These are phyloP conservation scores for Striga asiatica DNA, from an alignment of 257 asterid species.

Conservation along the genomic window DNA sequence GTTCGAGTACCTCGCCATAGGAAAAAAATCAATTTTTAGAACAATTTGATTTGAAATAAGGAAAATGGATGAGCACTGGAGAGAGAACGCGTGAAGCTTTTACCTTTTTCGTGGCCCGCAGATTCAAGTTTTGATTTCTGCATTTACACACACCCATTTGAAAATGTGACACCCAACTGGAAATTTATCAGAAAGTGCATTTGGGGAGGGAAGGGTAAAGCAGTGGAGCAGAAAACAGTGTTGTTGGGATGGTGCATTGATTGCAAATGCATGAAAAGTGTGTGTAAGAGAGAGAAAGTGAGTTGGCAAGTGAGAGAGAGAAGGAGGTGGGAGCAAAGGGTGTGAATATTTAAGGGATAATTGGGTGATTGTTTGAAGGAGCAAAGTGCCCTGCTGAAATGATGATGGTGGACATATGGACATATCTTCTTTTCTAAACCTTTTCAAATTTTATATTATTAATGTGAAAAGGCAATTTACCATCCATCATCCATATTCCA, in stretches of 20 bases:
- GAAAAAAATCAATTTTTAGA: constrained; percentile 23
- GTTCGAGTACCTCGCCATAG: too few species aligned
- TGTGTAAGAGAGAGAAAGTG: constrained; percentile 20
- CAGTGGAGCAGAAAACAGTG: constrained; percentile 28
- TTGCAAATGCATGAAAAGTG: constrained; percentile 52
- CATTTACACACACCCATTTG: neutral
- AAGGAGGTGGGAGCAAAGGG: neutral
- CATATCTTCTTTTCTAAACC: constrained; percentile 14
- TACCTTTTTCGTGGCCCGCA: constrained; percentile 22
- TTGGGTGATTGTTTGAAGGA: constrained; percentile 17
- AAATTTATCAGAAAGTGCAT: constrained; percentile 5
- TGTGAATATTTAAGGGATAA: neutral
- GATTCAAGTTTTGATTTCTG: constrained; percentile 8
- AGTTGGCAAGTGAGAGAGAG: constrained; percentile 18
- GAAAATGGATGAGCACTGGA: constrained; percentile 11
- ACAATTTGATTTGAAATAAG: neutral
- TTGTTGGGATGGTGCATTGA: constrained; percentile 42
- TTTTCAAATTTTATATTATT: constrained; percentile 17
- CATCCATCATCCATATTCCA: too few species aligned
- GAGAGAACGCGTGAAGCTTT: neutral
- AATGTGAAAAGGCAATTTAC: constrained; percentile 9
- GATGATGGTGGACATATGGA: constrained; percentile 13
- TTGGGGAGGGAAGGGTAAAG: constrained; percentile 14
- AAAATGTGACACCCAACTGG: constrained; percentile 10
- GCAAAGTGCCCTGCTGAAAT: constrained; percentile 23